phyloP scores from a whole-genome alignment of 495 filamentous ascomycete species.

The Trichoderma gamsii region DNA sequence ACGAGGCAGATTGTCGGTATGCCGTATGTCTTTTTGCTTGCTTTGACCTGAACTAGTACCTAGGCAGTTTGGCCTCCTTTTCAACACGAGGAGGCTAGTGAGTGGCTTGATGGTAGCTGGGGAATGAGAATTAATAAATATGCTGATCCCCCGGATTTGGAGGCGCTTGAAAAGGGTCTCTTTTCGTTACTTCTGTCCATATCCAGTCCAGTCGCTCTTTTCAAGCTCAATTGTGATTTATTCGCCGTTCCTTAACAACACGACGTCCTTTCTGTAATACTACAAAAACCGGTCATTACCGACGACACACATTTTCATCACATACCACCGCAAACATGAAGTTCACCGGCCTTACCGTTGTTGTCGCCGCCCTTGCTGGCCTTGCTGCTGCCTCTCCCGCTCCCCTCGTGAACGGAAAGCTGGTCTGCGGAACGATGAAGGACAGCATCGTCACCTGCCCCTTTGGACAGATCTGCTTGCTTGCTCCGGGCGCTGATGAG shows the following conservation, averaged over 20 bases:
- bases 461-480: background rate
- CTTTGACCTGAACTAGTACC: background rate
- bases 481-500: background rate
- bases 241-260: background rate
- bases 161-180: background rate
- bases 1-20: background rate
- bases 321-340: background rate
- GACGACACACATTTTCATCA: background rate
- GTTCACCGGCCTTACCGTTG: slow-evolving; percentile 5
- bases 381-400: background rate
- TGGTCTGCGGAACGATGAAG: background rate
- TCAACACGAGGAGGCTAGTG: background rate
- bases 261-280: background rate
- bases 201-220: slow-evolving; percentile 4
- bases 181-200: background rate
- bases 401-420: background rate
- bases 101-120: background rate
- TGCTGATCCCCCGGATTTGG: background rate
- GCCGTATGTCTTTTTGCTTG: background rate
- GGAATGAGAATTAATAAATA: background rate
- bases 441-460: background rate
- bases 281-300: background rate
- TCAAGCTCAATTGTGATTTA: background rate
- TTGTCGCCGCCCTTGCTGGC: slow-evolving; percentile 9
- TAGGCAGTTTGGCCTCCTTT: background rate